Evolutionary conservation across 129 eudicot genomes (phyloP).

Genomic region (Cynara cardunculus): DNA sequence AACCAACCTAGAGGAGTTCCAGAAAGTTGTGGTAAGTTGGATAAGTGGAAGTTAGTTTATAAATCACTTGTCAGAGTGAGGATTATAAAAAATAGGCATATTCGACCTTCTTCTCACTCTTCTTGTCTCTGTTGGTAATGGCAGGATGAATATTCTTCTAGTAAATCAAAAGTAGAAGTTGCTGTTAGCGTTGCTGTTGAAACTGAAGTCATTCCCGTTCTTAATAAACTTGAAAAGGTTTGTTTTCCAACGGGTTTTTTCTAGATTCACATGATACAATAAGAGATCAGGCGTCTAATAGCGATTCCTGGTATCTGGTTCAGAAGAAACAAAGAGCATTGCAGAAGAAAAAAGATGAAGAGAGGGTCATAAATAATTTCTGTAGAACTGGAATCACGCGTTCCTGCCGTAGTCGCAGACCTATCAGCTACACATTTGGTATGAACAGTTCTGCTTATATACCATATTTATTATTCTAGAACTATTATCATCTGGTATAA

Average conservation of each 20-base stretch:
- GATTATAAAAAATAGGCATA: conserved; percentile 7
- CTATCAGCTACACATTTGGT: conserved; percentile 74
- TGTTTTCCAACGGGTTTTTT: not conserved
- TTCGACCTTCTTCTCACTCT: not conserved
- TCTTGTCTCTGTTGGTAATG: conserved; percentile 11
- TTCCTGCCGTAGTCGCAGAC: conserved; percentile 56
- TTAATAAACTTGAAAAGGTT: conserved; percentile 60
- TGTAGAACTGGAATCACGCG: conserved; percentile 48
- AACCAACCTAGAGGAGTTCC: conserved; percentile 75
- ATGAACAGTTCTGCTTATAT: conserved; percentile 15
- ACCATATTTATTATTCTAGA: not conserved
- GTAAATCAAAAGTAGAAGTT: conserved; percentile 54
- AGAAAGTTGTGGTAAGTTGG: conserved; percentile 58
- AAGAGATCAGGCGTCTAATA: conserved; percentile 5
- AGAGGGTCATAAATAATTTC: conserved; percentile 33
- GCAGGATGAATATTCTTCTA: conserved; percentile 63
- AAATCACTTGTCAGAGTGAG: conserved; percentile 2
- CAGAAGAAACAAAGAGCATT: conserved; percentile 64
- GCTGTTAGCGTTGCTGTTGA: conserved; percentile 52
- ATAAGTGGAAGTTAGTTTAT: not conserved
- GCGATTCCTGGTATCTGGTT: conserved; percentile 3
- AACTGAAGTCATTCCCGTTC: conserved; percentile 62
- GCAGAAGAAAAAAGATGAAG: conserved; percentile 35
- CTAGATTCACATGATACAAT: not conserved
- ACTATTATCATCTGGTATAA: not conserved